Base-by-base conservation (phyloP, 352 stramenopile species). In the Thalassiosira livingstoniorum region DNA sequence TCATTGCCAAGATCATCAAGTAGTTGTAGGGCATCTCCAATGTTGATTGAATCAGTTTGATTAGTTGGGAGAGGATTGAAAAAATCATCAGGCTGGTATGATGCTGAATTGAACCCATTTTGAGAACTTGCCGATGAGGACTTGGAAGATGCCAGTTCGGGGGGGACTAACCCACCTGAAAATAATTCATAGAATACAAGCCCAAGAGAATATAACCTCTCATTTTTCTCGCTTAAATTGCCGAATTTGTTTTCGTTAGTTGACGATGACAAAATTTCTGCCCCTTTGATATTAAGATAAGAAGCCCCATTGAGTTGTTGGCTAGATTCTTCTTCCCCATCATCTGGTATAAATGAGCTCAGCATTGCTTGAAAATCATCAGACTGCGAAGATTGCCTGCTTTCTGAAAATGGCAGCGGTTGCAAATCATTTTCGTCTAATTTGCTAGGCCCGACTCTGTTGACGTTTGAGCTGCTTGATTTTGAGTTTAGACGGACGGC, bases 121-220 rank as follows among this genome's bases (percentile, higher is more conserved):
- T 42, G 13, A 65, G 31, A 5, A n/a, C 32, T 27, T 23, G 31
- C 25, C 11, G 27, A 23, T 23, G 25, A n/a, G 23, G 23, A 45
- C 58, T 43, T n/a, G n/a, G n/a, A n/a, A n/a, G n/a, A n/a, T n/a
- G n/a, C n/a, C n/a, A n/a, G n/a, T n/a, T n/a, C n/a, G 29, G 42
- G 45, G 4, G 45, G 47, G 2, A 15, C 35, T 18, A 37, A n/a
- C 29, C 68, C 68, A 11, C 68, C 68, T 21, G 68, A 76, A 61
- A 76, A 67, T 35, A 76, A 27, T 29, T 76, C 55, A 51, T 66
- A 76, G 0, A 76, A 68, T 25, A 76, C 37, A 0, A 76, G 42
- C 0, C 68, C 68, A n/a, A 76, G 68, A 31, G 31, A 67, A 23
- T 74, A 64, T 25, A 74, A 64, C 2, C 27, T 29, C 21, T 43